Base-by-base conservation (phyloP, 371 early-diverging fungal genomes). In the Mortierella sp. region DNA sequence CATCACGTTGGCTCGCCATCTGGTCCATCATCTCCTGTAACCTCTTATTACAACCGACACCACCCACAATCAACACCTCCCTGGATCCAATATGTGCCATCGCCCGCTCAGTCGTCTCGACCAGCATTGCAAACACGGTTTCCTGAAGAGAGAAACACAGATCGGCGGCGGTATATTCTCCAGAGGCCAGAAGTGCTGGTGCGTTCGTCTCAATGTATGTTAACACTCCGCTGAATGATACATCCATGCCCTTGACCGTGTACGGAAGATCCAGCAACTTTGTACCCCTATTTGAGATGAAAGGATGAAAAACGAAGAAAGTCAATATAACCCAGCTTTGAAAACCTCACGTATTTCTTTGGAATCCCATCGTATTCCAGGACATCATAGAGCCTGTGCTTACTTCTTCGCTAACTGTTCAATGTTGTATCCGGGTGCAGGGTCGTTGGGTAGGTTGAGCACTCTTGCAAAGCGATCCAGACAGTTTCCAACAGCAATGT, bases 161-260 rank as follows among this genome's bases (percentile, higher is more conserved):
- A 82, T 99, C 99, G 45, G 96, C 97, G 42, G 94, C 92, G 7
- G 95, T 92, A 28, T 94, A 89, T 72, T 92, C 90, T 68, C 92
- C 92, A 42, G 88, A 91, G 21, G 90, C 90, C 9, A 92, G 81
- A n/a, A 94, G 87, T 42, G 91, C 92, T 73, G 93, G 91, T 0
- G 96, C 97, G 11, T 96, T 80, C n/a, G 88, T 86, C 83, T 99
- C 98, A 70, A 99, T 95, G 76, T 92, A 91, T 1, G 98, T 95
- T 58, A 99, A 89, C 50, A 99, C 97, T 8, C 99, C 99, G 5
- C 97, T 96, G 87, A 99, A 99, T 19, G 99, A 98, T n/a, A 99
- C 98, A 84, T 99, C 99, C 99, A 99, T 99, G 45, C 99, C 99
- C 88, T 99, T 99, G 82, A 99, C 99, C 0, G 95, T 92, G 88